Base-by-base conservation (phyloP, 176 grass and related monocot species). In the Dactylis glomerata region DNA sequence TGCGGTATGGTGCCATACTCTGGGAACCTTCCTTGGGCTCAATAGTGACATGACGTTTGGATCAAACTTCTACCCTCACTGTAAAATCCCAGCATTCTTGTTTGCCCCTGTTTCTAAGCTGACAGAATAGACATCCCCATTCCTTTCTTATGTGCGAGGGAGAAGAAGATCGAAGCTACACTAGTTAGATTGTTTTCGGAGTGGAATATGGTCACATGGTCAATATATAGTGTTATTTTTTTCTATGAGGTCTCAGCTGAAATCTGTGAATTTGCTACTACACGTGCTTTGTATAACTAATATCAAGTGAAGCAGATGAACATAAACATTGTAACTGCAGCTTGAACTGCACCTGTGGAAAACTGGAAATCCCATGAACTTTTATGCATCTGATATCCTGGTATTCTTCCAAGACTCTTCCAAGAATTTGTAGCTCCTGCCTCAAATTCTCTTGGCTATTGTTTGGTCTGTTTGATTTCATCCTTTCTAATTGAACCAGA, bases 21-120 rank as follows among this genome's bases (percentile, higher is more conserved):
- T 9, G 96, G 88, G 10, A 84, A 83, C 22, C 91, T 99, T 81
- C 96, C 96, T 76, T 99, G 96, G 96, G 85, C 26, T 28, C 63
- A 89, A 1, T 91, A 87, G 40, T 3, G 10, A 73, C 42, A 77
- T 10, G 6, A 38, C 50, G 20, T 50, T 81, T 38, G 59, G n/a
- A 83, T 32, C 10, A 38, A 31, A 36, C 59, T 45, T 68, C 6
- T 23, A 32, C 73, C 51, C n/a, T 31, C 32, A 50, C 3, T 61
- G 47, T 80, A 46, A 46, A 81, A 81, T 68, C 17, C 42, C 27
- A 82, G 26, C 63, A 63, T 56, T 71, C 45, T 83, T 71, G 65
- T 47, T 36, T 30, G 57, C 68, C 52, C 73, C 32, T 19, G n/a
- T 27, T 44, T 79, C 56, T 66, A 75, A 64, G 78, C 27, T 67